phyloP scores from a whole-genome alignment of 1,284 basidiomycete genomes.

The Xerocomus nothofagi region DNA sequence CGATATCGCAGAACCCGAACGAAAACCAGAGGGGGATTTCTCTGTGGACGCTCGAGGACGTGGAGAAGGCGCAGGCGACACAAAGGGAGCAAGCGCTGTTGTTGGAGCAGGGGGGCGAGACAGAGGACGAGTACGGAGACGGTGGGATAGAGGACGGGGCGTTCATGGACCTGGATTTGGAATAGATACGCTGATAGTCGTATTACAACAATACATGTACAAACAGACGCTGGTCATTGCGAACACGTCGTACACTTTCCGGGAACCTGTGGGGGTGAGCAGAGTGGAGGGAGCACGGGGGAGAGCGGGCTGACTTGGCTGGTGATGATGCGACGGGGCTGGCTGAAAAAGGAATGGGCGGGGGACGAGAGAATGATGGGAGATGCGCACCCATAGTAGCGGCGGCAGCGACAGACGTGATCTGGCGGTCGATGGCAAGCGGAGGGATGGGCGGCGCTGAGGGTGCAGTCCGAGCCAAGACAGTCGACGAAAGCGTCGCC shows the following conservation, averaged over 20 bases:
- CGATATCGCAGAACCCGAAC: conserved; percentile 95
- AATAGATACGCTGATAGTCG: conserved; percentile 8
- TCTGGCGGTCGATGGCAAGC: conserved; percentile 40
- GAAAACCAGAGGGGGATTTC: conserved; percentile 94
- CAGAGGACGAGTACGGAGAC: conserved; percentile 58
- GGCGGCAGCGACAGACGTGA: conserved; percentile 53
- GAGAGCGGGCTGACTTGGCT: conserved; percentile 35
- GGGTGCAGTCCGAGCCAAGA: conserved; percentile 40
- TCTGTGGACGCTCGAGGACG: conserved; percentile 89
- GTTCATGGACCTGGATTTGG: conserved; percentile 59
- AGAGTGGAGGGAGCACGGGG: conserved; percentile 9
- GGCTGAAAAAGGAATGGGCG: conserved; percentile 20
- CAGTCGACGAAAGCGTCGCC: conserved; percentile 59
- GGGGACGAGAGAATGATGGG: background rate
- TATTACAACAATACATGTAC: conserved; percentile 26
- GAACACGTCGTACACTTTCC: conserved; percentile 45
- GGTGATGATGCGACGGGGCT: conserved; percentile 34
- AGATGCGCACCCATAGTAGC: conserved; percentile 53
- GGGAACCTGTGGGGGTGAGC: conserved; percentile 34
- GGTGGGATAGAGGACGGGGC: conserved; percentile 71
- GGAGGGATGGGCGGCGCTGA: conserved; percentile 51
- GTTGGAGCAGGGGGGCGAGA: conserved; percentile 45
- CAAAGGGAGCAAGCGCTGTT: conserved; percentile 60
- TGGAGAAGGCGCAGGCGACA: conserved; percentile 79
- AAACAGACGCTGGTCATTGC: conserved; percentile 10